Evolutionary conservation across 176 grass and related monocot genomes (phyloP), one percentile per base, ranked within the genome.

Genomic region (Carex scoparia): DNA sequence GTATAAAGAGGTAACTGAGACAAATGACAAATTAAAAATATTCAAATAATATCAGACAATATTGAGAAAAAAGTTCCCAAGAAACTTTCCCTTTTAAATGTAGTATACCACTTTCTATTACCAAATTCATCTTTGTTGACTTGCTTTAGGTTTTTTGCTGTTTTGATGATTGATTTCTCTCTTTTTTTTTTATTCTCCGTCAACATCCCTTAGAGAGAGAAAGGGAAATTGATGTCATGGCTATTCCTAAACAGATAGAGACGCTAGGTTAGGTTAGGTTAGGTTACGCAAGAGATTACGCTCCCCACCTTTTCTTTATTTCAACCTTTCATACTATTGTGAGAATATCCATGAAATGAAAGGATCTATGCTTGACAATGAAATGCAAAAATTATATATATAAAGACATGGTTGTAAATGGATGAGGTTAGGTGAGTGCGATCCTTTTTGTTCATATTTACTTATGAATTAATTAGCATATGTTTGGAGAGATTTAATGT

Each of bases 241-340:
- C 75, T 79, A 18, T 58, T 56, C 58, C 55, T 23, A 59, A 79
- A 79, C 27, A 14, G 3, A 56, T 58, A 14, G 62, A 82, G 60
- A 66, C 33, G 61, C 40, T 33, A 81, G 15, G 10, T 67, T 63
- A n/a, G 57, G 10, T 67, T 63, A n/a, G 57, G 23, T 23, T 23
- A 19, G 58, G 57, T 81, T 81, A 81, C 58, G 58, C 79, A 81
- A 81, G 79, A 40, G 9, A 69, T 83, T 83, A 83, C 81, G 44
- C 1, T 55, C 27, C 7, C 1, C 42, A 83, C 35, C 12, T 31
- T 28, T 54, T 77, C 28, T 18, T 40, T 83, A 51, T 10, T 56
- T 67, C 12, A 7, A 67, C 14, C 10, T 63, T 65, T 48, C 56
- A 32, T 19, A 58, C 9, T 9, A 35, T 4, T 3, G 14, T 18